A percentile compares a stretch with the other conserved stretches of the same genome.
Evolutionary conservation across 192 early-diverging fungal genomes (phyloP).

Genomic region (Entophlyctis luteolus): DNA sequence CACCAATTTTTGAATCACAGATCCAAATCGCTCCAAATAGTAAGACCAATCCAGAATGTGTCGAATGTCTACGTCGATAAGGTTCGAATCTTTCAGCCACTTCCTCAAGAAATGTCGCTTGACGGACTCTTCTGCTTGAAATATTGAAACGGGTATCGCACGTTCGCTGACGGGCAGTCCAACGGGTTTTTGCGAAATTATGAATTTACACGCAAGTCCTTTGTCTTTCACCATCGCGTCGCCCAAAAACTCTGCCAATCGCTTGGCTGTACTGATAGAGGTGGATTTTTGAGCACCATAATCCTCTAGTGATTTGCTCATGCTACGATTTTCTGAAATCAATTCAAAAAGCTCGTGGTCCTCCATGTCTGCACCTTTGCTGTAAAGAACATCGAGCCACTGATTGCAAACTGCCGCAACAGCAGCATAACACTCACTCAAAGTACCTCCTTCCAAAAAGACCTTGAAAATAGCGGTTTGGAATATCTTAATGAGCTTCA

Average conservation of each 20-base stretch:
- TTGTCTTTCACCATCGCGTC: slow-evolving; percentile 98
- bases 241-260: slow-evolving; percentile 94
- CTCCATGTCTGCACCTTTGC: slow-evolving; percentile 69
- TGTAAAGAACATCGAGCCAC: slow-evolving; percentile 93
- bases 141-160: slow-evolving; percentile 92
- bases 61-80: slow-evolving; percentile 81
- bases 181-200: slow-evolving; percentile 80
- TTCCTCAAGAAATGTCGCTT: slow-evolving; percentile 79
- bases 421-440: slow-evolving; percentile 82
- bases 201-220: slow-evolving; percentile 90
- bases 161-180: slow-evolving; percentile 87
- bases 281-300: slow-evolving; percentile 94
- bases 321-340: slow-evolving; percentile 95
- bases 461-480: slow-evolving; percentile 91
- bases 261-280: slow-evolving; percentile 88
- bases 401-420: slow-evolving; percentile 88
- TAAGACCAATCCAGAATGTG: slow-evolving; percentile 95
- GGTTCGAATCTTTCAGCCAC: slow-evolving; percentile 78
- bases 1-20: slow-evolving; percentile 93
- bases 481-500: slow-evolving; percentile 97
- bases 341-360: slow-evolving; percentile 91
- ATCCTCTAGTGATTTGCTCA: slow-evolving; percentile 90
- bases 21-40: slow-evolving; percentile 91
- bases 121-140: slow-evolving; percentile 74
- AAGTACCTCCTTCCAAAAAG: slow-evolving; percentile 80